phyloP scores from a whole-genome alignment of 2,329 filamentous ascomycete genomes.

The Fusarium ramigenum region DNA sequence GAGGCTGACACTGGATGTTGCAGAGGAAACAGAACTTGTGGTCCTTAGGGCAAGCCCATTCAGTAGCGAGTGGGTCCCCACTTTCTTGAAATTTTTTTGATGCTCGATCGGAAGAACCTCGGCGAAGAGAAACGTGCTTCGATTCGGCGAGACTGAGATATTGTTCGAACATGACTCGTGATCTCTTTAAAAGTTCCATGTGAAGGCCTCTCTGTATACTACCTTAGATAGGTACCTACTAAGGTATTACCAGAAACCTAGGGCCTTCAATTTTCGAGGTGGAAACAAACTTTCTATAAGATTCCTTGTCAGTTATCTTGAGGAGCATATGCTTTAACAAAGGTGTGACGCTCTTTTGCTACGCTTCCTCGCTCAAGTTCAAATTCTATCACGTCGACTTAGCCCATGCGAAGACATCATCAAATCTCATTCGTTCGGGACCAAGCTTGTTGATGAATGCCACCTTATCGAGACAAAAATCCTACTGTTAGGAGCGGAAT shows the following conservation, averaged over 20 bases:
- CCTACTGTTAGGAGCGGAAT: constrained; percentile 11
- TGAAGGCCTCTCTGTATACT: neutral
- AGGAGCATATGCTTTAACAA: neutral
- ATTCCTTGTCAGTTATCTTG: neutral
- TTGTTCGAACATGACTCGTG: constrained; percentile 16
- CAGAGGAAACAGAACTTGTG: constrained; percentile 47
- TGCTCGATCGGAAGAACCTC: constrained; percentile 62
- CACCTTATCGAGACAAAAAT: constrained; percentile 19
- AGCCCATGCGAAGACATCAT: neutral
- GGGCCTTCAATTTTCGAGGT: neutral
- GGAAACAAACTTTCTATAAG: neutral
- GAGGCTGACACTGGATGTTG: constrained; percentile 45
- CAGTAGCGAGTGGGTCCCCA: constrained; percentile 44
- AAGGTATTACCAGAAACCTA: neutral
- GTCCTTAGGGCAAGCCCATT: constrained; percentile 55
- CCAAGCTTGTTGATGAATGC: neutral
- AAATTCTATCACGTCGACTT: neutral
- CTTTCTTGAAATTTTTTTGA: constrained; percentile 19
- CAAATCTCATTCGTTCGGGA: neutral
- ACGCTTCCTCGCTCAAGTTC: neutral
- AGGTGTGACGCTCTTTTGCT: neutral
- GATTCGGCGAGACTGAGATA: neutral
- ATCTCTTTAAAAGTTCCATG: neutral
- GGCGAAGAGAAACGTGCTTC: constrained; percentile 61
- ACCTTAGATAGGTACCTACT: neutral